Evolutionary conservation across 2,329 filamentous ascomycete species (phyloP), one percentile per base, ranked within the genome.

Genomic region (Claviceps digitariae): DNA sequence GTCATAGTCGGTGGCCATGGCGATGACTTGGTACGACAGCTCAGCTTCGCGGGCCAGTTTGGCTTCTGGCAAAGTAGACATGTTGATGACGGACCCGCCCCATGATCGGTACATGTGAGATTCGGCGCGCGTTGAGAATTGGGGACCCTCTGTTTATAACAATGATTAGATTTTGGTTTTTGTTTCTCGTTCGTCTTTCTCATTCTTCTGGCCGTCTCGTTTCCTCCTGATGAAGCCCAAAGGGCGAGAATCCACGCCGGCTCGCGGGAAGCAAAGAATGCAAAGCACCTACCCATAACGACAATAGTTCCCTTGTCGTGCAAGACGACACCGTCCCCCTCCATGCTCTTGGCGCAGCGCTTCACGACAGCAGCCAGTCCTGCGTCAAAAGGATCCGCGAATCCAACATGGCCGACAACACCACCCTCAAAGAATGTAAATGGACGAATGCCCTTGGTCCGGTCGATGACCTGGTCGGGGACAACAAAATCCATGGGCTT

Each of bases 1-100:
- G 75, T 98, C 93, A 69, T 98, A 98, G 74, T 98, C 93, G 29
- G 93, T 98, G 36, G 89, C 88, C 93, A 98, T 98, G 77, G 91
- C 95, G 64, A 98, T 95, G 81, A 96, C 94, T 74, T 95, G 90
- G 71, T 97, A 97, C 38, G 86, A 86, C 62, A 98, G 86, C 75
- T 98, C 93, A 25, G 93, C 93, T 74, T 98, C 93, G 52, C 88
- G 84, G 10, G 93, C 93, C 21, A 98, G 83, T 77, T 98, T 98
- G 50, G 91, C 87, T 73, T 98, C 93, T 21, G 93, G 93, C 17
- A 98, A 78, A 15, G 85, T 86, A 46, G 88, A 95, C 93, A 98
- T 98, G 79, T 97, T 97, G 77, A 98, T 97, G 52, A 97, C 87
- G 59, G 81, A 86, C 61, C 90, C 91, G 62, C 91, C 91, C 87